Conservation (phyloP, 1,284 basidiomycete genomes). For the Cystobasidiaceae sp. region DNA sequence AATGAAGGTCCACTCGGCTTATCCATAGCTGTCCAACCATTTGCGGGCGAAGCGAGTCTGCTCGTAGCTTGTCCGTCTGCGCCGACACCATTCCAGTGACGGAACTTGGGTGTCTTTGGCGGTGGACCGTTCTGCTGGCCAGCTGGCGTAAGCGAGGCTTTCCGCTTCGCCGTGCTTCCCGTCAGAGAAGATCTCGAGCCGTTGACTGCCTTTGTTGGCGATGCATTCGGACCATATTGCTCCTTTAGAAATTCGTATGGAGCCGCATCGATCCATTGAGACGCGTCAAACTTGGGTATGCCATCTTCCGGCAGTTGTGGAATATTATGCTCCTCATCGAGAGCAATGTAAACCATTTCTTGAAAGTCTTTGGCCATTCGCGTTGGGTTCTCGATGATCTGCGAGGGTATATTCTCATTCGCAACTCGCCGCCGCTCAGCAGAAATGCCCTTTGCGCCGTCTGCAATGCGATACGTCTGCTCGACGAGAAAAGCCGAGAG, state of each 20-base stretch:
- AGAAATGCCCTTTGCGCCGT: constrained; percentile 50
- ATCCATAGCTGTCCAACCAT: too few species aligned
- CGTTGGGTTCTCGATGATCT: constrained; percentile 69
- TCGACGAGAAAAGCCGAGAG: constrained; percentile 73
- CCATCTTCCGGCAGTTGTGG: constrained; percentile 52
- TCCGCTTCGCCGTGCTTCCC: neutral
- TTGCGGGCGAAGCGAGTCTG: too few species aligned
- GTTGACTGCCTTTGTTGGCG: neutral
- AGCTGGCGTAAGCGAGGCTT: neutral
- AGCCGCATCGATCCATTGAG: neutral
- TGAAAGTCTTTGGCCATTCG: constrained; percentile 72
- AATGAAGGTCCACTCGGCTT: too few species aligned
- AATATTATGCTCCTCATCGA: constrained; percentile 55
- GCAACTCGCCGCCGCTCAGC: constrained; percentile 57
- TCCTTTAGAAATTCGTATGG: neutral
- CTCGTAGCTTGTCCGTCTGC: too few species aligned
- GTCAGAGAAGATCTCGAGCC: neutral
- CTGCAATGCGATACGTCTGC: constrained; percentile 61
- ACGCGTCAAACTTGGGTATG: constrained; percentile 29
- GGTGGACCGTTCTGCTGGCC: neutral
- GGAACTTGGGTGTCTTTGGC: neutral
- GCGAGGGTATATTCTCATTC: constrained; percentile 71
- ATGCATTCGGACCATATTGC: neutral
- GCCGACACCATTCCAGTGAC: neutral
- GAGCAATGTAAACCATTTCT: constrained; percentile 65